phyloP scores from a whole-genome alignment of 2,329 filamentous ascomycete species.

The Aspergillus phoenicis region DNA sequence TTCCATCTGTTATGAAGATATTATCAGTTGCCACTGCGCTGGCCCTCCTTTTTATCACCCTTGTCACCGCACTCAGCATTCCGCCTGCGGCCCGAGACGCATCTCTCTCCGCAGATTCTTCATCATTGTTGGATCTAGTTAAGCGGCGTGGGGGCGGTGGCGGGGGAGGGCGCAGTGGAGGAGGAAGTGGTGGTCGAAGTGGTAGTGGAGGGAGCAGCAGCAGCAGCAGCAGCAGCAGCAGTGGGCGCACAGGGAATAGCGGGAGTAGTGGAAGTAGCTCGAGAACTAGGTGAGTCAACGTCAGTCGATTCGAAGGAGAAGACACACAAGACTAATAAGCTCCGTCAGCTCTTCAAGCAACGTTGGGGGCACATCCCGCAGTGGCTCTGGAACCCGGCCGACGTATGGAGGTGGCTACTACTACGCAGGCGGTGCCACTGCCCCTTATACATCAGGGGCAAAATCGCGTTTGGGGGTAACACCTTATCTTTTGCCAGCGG shows the following conservation, averaged over 20 bases:
- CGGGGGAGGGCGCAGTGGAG: slow-evolving; percentile 36
- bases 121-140: slow-evolving; percentile 36
- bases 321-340: not conserved
- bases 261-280: slow-evolving; percentile 25
- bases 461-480: slow-evolving; percentile 52
- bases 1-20: slow-evolving; percentile 34
- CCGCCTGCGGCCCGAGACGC: slow-evolving; percentile 27
- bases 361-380: slow-evolving; percentile 32
- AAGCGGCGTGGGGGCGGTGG: slow-evolving; percentile 56
- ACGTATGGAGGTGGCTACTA: slow-evolving; percentile 54
- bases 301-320: not conserved
- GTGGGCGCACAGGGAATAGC: slow-evolving; percentile 25
- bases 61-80: slow-evolving; percentile 33
- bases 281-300: slow-evolving; percentile 22
- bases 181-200: slow-evolving; percentile 31
- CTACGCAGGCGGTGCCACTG: slow-evolving; percentile 58
- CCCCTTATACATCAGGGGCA: slow-evolving; percentile 53
- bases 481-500: slow-evolving; percentile 52
- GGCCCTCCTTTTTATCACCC: slow-evolving; percentile 33
- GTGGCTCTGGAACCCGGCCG: slow-evolving; percentile 47
- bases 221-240: slow-evolving; percentile 16
- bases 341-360: slow-evolving; percentile 28
- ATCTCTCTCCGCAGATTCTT: slow-evolving; percentile 10
- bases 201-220: slow-evolving; percentile 30
- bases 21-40: slow-evolving; percentile 26